These are phyloP conservation scores for Linum tenue DNA, from an alignment of 345 rosid species.

Conservation along the genomic window DNA sequence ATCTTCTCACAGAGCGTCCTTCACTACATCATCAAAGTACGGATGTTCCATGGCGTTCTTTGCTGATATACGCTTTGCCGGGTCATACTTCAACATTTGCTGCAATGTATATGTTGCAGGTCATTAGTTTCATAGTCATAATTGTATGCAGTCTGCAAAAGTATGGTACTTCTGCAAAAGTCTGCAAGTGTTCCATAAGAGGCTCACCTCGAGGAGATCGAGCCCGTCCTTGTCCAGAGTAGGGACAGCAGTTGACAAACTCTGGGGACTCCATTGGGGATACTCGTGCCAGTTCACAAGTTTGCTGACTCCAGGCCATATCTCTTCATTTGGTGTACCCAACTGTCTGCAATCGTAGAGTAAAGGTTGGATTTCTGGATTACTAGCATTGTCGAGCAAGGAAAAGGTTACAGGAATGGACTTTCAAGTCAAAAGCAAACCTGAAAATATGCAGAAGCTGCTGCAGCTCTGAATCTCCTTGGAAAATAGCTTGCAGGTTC, in stretches of 20 bases:
- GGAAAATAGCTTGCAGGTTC: constrained; percentile 78
- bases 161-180: background rate
- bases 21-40: constrained; percentile 66
- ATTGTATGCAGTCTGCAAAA: background rate
- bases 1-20: constrained; percentile 35
- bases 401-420: background rate
- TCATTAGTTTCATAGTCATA: background rate
- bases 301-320: constrained; percentile 91
- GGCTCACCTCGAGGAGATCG: constrained; percentile 64
- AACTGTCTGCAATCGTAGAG: constrained; percentile 39
- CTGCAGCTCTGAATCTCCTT: constrained; percentile 91
- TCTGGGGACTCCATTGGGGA: constrained; percentile 82
- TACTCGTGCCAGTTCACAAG: constrained; percentile 96
- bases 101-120: constrained; percentile 23
- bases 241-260: constrained; percentile 53
- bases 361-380: background rate
- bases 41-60: constrained; percentile 96
- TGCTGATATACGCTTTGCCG: constrained; percentile 75
- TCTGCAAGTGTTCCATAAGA: background rate
- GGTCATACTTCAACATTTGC: constrained; percentile 92
- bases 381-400: background rate
- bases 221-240: constrained; percentile 58
- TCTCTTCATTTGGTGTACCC: constrained; percentile 80
- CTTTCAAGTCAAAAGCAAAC: constrained; percentile 15
- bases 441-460: constrained; percentile 94